Percentiles rank a stretch among this genome's conserved stretches.
phyloP scores from a whole-genome alignment of 164 flowering plant species.

The Berberis thunbergii region DNA sequence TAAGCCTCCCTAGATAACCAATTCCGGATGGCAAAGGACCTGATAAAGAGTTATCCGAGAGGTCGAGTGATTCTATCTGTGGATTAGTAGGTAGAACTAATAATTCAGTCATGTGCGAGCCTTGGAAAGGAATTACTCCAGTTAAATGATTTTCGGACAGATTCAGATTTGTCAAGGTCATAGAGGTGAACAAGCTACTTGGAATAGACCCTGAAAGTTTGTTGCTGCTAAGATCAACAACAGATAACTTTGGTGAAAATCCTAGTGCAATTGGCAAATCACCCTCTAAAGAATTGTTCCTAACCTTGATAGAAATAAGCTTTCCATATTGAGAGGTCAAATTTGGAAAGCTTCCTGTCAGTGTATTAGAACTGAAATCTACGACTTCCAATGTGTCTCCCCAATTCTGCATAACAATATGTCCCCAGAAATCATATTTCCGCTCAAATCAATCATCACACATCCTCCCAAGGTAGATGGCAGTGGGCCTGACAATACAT shows the following conservation, averaged over 20 bases:
- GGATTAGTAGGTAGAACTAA: slow-evolving; percentile 18
- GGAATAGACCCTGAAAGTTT: slow-evolving; percentile 38
- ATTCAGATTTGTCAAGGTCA: slow-evolving; percentile 39
- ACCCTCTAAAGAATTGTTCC: slow-evolving; percentile 56
- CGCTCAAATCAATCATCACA: too few species aligned
- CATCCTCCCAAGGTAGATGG: slow-evolving; percentile 29
- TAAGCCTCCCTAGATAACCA: slow-evolving; percentile 14
- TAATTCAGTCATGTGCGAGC: slow-evolving; percentile 1
- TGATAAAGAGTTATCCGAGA: slow-evolving; percentile 45
- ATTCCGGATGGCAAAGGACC: slow-evolving; percentile 43
- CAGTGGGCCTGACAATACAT: slow-evolving; percentile 54
- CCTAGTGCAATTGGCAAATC: slow-evolving; percentile 39
- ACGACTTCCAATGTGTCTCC: slow-evolving; percentile 54
- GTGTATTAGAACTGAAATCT: slow-evolving; percentile 49
- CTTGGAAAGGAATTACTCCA: slow-evolving; percentile 37
- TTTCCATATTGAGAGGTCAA: slow-evolving; percentile 59
- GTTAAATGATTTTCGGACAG: slow-evolving; percentile 49
- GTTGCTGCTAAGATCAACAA: slow-evolving; percentile 58
- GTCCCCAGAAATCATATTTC: slow-evolving; percentile 45
- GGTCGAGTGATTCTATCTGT: slow-evolving; percentile 44
- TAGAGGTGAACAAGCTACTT: slow-evolving; percentile 36
- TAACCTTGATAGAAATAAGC: slow-evolving; percentile 33
- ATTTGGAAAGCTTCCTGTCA: slow-evolving; percentile 50
- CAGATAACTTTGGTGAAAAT: slow-evolving; percentile 42
- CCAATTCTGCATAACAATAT: slow-evolving; percentile 47